Percentiles rank a stretch among this genome's conserved stretches.
Conservation (phyloP, 1,284 basidiomycete genomes). For the Puccinia triticina region DNA sequence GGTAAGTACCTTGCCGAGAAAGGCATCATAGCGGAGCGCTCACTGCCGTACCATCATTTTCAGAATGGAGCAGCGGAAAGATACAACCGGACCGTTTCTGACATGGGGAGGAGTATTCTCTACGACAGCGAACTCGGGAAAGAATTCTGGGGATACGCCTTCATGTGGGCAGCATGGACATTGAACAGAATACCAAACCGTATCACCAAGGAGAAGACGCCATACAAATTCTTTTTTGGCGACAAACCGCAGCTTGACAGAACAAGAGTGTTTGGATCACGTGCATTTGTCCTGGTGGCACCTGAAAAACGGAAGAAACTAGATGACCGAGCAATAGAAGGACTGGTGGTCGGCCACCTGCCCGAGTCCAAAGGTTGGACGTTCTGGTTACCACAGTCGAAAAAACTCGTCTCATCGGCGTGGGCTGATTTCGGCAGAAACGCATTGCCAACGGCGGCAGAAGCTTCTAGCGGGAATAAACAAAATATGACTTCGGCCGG, state of each 20-base stretch:
- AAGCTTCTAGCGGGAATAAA: neutral
- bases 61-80: conserved; percentile 50
- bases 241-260: neutral
- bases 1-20: neutral
- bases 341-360: neutral
- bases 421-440: too few relatives aligned
- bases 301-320: neutral
- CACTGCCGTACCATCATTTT: conserved; percentile 27
- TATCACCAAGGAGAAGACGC: neutral
- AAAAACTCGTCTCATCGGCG: too few relatives aligned
- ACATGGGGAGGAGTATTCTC: conserved; percentile 31
- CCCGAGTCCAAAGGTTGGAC: neutral
- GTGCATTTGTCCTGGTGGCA: conserved; percentile 1
- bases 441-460: too few relatives aligned
- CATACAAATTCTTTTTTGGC: neutral
- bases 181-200: conserved; percentile 9
- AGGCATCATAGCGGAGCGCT: conserved; percentile 27
- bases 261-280: neutral
- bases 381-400: neutral
- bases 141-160: conserved; percentile 30
- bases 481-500: too few relatives aligned
- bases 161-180: neutral
- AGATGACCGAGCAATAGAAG: neutral
- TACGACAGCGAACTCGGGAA: neutral
- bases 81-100: conserved; percentile 9